phyloP scores from a whole-genome alignment of 352 stramenopile species.

The Phytophthora brassicae region DNA sequence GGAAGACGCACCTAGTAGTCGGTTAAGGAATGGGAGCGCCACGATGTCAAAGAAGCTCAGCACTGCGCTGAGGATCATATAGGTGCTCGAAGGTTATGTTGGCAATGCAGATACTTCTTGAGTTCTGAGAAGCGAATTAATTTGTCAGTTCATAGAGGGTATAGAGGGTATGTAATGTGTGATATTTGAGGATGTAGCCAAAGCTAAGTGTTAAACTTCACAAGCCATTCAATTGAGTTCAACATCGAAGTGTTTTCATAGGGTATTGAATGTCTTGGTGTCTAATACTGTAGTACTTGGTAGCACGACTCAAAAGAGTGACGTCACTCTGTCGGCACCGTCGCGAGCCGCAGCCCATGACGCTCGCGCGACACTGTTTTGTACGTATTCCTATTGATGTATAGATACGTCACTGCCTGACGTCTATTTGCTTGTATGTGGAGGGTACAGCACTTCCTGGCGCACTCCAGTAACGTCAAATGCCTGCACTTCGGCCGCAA shows the following conservation, averaged over 20 bases:
- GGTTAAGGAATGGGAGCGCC: slow-evolving; percentile 85
- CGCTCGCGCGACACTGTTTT: slow-evolving; percentile 64
- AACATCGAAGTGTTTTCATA: too few species aligned
- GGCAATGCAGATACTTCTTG: too few species aligned
- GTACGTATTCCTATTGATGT: slow-evolving; percentile 28
- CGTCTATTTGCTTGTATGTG: neutral
- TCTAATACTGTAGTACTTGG: too few species aligned
- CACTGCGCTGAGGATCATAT: slow-evolving; percentile 73
- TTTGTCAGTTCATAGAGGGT: too few species aligned
- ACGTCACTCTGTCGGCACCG: slow-evolving; percentile 7
- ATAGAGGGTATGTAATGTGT: too few species aligned
- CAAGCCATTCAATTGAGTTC: too few species aligned
- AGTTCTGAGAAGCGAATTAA: too few species aligned
- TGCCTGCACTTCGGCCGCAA: slow-evolving; percentile 81
- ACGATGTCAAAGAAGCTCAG: slow-evolving; percentile 85
- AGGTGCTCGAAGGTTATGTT: too few species aligned
- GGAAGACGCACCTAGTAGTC: slow-evolving; percentile 73
- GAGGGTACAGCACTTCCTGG: slow-evolving; percentile 73
- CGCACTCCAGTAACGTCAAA: slow-evolving; percentile 81
- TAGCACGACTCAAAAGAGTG: neutral
- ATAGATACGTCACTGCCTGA: neutral
- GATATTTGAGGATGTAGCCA: too few species aligned
- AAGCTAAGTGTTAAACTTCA: too few species aligned
- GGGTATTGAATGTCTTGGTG: too few species aligned
- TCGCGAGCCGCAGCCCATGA: slow-evolving; percentile 28